Base-by-base conservation (phyloP, 2,329 filamentous ascomycete genomes). In the Pseudocercospora cruenta region DNA sequence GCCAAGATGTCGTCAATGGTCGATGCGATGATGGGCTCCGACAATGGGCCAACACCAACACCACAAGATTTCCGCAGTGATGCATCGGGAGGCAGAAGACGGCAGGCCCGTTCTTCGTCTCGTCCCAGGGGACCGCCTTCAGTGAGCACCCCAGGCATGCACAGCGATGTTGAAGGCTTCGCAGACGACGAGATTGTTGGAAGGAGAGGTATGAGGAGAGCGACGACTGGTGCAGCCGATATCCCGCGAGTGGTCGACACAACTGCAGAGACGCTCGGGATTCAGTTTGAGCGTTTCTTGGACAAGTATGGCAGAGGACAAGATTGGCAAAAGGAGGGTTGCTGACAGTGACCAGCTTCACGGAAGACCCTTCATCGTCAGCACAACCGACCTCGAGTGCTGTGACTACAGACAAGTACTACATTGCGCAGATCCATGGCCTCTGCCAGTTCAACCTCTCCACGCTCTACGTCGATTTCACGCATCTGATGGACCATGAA, bases 381-480 rank as follows among this genome's bases (percentile, higher is more conserved):
- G 83, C 87, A 14, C 85, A 84, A 6, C 89, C 90, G 9, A 83
- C 87, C 3, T 90, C 91, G 16, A 92, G 90, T 75, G 88, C 89
- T 28, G 84, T 88, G 54, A 90, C 88, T 3, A 92, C 90, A 26
- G 90, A 93, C 81, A 92, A 91, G 77, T 94, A 93, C 82, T 96
- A 95, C 78, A 85, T 95, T 65, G 91, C 91, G 58, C 92, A 94
- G 80, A 92, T 96, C 72, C 89, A 91, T 74, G 90, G 89, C 68
- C 88, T 96, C 84, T 86, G 87, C 65, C 85, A 85, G 22, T 91
- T 90, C 77, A 84, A 88, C 69, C 85, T 94, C n/a, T 94, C 92
- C 1, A 95, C 92, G 5, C 88, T 95, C 65, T 96, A 95, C 77
- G 87, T 96, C 75, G 92, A 96, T 80, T 95, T 90, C 80, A 92